These are phyloP conservation scores for Cryomyces minteri DNA, from an alignment of 495 filamentous ascomycete species.

Conservation along the genomic window DNA sequence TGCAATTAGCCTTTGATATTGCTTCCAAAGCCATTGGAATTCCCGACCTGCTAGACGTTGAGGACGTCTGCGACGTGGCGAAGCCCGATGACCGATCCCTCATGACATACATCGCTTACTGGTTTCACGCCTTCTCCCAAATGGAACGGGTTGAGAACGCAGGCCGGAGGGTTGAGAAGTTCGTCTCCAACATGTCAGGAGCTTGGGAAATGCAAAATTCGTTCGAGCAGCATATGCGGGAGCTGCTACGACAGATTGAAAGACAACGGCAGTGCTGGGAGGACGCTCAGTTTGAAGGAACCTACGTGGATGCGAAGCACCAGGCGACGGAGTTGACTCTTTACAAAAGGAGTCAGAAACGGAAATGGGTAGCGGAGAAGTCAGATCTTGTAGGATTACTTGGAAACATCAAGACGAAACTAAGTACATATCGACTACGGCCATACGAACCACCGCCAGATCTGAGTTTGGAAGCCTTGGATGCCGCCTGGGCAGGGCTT, in stretches of 20 bases:
- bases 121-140: conserved; percentile 98
- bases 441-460: conserved; percentile 79
- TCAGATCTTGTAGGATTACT: conserved; percentile 80
- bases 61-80: conserved; percentile 93
- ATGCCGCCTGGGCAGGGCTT: conserved; percentile 61
- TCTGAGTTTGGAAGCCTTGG: conserved; percentile 58
- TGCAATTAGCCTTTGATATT: conserved; percentile 93
- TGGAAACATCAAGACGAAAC: conserved; percentile 98
- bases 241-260: conserved; percentile 53
- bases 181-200: conserved; percentile 97
- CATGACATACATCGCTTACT: conserved; percentile 99
- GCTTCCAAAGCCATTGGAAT: conserved; percentile 94
- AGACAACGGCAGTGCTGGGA: conserved; percentile 59
- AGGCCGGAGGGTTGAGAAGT: conserved; percentile 90
- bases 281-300: conserved; percentile 65
- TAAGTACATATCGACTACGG: conserved; percentile 80
- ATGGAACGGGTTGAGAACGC: conserved; percentile 97
- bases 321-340: conserved; percentile 62
- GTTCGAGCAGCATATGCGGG: conserved; percentile 77
- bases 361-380: conserved; percentile 94
- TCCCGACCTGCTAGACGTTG: conserved; percentile 84
- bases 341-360: conserved; percentile 78
- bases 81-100: conserved; percentile 89
- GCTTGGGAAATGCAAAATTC: conserved; percentile 98
- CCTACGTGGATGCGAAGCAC: conserved; percentile 81